Evolutionary conservation across 192 early-diverging fungal genomes (phyloP).

Genomic region (Backusella tuberculispora): DNA sequence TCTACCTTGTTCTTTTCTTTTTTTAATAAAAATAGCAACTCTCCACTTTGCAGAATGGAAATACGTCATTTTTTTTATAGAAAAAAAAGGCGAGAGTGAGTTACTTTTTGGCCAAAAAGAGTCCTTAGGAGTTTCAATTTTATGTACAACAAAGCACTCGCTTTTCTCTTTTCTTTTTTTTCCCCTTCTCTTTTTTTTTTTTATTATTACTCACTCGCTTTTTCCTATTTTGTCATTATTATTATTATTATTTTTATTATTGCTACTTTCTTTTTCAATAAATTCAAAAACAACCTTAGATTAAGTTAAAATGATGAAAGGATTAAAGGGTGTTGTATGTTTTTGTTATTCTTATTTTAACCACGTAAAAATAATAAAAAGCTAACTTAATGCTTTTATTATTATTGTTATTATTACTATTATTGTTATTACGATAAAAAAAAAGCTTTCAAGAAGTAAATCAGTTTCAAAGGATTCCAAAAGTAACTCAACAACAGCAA

Average conservation of each 20-base stretch:
- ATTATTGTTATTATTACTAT: background rate
- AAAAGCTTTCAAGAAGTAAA: constrained; percentile 29
- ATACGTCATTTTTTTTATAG: background rate
- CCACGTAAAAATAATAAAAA: background rate
- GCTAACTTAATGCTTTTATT: background rate
- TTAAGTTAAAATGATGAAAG: constrained; percentile 36
- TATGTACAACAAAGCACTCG: background rate
- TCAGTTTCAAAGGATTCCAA: constrained; percentile 14
- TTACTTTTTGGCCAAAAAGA: background rate
- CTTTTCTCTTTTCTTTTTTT: background rate
- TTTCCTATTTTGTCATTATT: background rate
- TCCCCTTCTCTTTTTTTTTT: background rate
- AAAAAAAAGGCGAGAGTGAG: background rate
- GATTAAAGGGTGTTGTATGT: constrained; percentile 39
- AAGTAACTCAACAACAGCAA: background rate
- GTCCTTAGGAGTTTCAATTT: background rate
- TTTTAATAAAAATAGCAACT: background rate
- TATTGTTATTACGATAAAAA: too few relatives aligned
- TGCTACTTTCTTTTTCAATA: background rate
- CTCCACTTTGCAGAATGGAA: background rate
- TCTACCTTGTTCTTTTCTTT: too few relatives aligned
- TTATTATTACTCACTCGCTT: background rate
- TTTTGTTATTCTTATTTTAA: background rate
- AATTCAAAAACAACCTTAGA: background rate
- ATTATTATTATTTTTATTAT: background rate